Evolutionary conservation across 1,284 basidiomycete genomes (phyloP).

Genomic region (Filobasidium uniguttulatum): DNA sequence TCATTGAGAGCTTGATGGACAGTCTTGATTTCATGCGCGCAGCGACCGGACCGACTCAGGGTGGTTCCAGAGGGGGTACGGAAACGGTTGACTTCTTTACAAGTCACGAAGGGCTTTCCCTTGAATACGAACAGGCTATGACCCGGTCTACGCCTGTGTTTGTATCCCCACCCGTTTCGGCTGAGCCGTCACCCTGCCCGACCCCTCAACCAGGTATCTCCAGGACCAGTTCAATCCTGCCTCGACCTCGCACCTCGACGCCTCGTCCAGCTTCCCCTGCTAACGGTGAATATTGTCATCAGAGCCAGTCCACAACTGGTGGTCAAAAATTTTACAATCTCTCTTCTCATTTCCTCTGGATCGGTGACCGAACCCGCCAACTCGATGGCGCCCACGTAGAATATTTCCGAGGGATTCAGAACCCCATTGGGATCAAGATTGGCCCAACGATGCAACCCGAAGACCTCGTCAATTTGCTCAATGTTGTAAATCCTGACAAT

Average conservation of each 20-base stretch:
- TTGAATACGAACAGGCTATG: conserved; percentile 84
- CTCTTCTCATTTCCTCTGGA: conserved; percentile 90
- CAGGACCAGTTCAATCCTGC: conserved; percentile 15
- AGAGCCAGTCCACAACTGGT: too few relatives aligned
- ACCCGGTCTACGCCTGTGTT: conserved; percentile 44
- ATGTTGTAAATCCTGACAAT: conserved; percentile 74
- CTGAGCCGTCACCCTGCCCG: conserved; percentile 7
- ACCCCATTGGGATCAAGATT: conserved; percentile 94
- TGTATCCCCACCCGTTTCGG: conserved; percentile 36
- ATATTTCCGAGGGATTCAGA: conserved; percentile 85
- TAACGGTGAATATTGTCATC: too few relatives aligned
- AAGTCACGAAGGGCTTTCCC: conserved; percentile 85
- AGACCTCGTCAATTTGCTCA: conserved; percentile 67
- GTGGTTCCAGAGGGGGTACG: conserved; percentile 53
- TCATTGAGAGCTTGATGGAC: conserved; percentile 72
- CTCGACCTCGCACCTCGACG: conserved; percentile 17
- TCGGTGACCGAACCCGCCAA: conserved; percentile 92
- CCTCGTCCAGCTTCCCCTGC: background rate
- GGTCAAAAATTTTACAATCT: conserved; percentile 30
- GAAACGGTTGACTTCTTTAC: conserved; percentile 92
- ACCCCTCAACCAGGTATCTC: background rate
- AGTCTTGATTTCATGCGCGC: conserved; percentile 77
- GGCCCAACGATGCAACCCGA: conserved; percentile 71
- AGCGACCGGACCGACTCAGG: conserved; percentile 52
- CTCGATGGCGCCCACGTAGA: conserved; percentile 87